phyloP scores from a whole-genome alignment of 2,329 filamentous ascomycete species.

The Coniochaeta sp. region DNA sequence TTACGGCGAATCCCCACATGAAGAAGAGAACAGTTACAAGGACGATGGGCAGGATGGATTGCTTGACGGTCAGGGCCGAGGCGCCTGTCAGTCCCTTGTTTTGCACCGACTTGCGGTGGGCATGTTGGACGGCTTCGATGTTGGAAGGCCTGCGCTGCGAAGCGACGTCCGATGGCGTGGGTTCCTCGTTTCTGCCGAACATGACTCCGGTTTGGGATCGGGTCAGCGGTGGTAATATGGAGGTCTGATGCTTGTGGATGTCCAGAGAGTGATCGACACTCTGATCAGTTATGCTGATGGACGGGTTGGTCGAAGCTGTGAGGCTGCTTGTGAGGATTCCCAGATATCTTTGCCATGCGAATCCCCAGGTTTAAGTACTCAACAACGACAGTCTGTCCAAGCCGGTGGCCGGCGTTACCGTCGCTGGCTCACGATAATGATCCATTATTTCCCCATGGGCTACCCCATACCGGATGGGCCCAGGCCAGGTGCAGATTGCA shows the following conservation, averaged over 20 bases:
- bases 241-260: background rate
- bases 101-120: slow-evolving; percentile 10
- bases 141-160: slow-evolving; percentile 12
- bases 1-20: slow-evolving; percentile 6
- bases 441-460: background rate
- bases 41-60: slow-evolving; percentile 1
- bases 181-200: slow-evolving; percentile 15
- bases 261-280: background rate
- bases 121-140: slow-evolving; percentile 9
- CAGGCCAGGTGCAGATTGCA: background rate
- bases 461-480: background rate
- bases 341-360: background rate
- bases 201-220: slow-evolving; percentile 3
- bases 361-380: background rate
- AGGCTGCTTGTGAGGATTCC: background rate
- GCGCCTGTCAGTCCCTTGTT: slow-evolving; percentile 15
- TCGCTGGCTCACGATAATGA: background rate
- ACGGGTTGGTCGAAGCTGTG: background rate
- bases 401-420: background rate
- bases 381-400: background rate
- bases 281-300: background rate
- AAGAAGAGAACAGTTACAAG: slow-evolving; percentile 2
- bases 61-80: slow-evolving; percentile 8
- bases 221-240: background rate
- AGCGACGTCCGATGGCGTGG: slow-evolving; percentile 10